Conservation (phyloP, 805 yeast species). For the Candida xyloterini region DNA sequence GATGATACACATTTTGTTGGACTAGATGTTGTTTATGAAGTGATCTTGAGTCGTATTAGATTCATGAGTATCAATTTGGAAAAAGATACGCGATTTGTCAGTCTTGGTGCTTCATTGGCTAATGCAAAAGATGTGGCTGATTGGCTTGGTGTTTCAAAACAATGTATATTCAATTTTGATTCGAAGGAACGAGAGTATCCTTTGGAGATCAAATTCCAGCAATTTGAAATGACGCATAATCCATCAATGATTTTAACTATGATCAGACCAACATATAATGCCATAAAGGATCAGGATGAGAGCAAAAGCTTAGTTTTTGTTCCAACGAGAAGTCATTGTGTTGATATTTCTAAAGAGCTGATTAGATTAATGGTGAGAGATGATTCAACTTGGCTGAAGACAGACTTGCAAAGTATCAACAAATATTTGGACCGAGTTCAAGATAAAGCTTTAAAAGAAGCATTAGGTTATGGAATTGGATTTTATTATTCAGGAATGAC, state of each 20-base stretch:
- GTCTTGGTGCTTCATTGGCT: constrained; percentile 64
- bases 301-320: constrained; percentile 48
- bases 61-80: constrained; percentile 68
- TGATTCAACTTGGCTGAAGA: constrained; percentile 38
- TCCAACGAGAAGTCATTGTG: constrained; percentile 51
- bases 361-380: constrained; percentile 34
- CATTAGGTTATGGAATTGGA: constrained; percentile 62
- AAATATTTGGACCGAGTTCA: constrained; percentile 41
- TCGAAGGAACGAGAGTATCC: constrained; percentile 58
- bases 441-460: constrained; percentile 45
- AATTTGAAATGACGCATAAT: constrained; percentile 44
- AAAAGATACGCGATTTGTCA: constrained; percentile 58
- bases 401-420: constrained; percentile 38
- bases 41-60: constrained; percentile 64
- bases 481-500: constrained; percentile 57
- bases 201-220: constrained; percentile 55
- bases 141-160: constrained; percentile 76
- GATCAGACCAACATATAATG: constrained; percentile 47
- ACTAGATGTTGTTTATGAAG: constrained; percentile 57
- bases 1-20: constrained; percentile 75
- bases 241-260: constrained; percentile 52
- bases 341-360: constrained; percentile 50
- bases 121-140: constrained; percentile 76
- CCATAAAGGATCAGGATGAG: constrained; percentile 35
- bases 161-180: constrained; percentile 64